Percentiles rank a stretch among this genome's conserved stretches.
These are phyloP conservation scores for Asterophora lycoperdoides DNA, from an alignment of 768 basidiomycete genomes.

Conservation along the genomic window DNA sequence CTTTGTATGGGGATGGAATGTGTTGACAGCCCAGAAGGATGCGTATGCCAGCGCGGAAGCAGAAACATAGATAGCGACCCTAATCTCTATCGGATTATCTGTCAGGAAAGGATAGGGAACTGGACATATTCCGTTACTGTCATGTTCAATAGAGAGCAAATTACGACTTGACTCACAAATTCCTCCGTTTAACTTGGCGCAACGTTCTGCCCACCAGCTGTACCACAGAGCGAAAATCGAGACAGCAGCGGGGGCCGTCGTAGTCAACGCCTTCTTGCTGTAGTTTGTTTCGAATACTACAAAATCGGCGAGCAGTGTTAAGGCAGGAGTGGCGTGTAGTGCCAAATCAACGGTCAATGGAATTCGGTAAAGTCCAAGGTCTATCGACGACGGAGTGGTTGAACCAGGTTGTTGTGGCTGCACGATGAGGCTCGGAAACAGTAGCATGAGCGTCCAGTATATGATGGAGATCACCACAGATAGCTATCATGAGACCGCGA, in stretches of 20 bases:
- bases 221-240: constrained; percentile 44
- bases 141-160: constrained; percentile 2
- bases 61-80: constrained; percentile 57
- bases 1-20: constrained; percentile 36
- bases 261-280: constrained; percentile 20
- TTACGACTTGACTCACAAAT: constrained; percentile 42
- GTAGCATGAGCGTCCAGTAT: constrained; percentile 63
- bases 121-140: constrained; percentile 21
- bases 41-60: constrained; percentile 47
- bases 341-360: constrained; percentile 57
- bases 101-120: constrained; percentile 87
- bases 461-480: constrained; percentile 42
- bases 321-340: constrained; percentile 60
- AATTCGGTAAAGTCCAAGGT: constrained; percentile 30
- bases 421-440: constrained; percentile 57
- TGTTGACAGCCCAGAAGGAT: constrained; percentile 58
- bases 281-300: constrained; percentile 61
- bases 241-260: constrained; percentile 27
- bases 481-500: constrained; percentile 22
- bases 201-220: constrained; percentile 62
- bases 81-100: constrained; percentile 43
- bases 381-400: constrained; percentile 25
- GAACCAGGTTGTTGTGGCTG: constrained; percentile 14
- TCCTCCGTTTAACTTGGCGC: constrained; percentile 51
- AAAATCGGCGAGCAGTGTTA: constrained; percentile 63